Evolutionary conservation across 1,284 basidiomycete species (phyloP), one percentile per base, ranked within the genome.

Genomic region (Gymnopus androsaceus): DNA sequence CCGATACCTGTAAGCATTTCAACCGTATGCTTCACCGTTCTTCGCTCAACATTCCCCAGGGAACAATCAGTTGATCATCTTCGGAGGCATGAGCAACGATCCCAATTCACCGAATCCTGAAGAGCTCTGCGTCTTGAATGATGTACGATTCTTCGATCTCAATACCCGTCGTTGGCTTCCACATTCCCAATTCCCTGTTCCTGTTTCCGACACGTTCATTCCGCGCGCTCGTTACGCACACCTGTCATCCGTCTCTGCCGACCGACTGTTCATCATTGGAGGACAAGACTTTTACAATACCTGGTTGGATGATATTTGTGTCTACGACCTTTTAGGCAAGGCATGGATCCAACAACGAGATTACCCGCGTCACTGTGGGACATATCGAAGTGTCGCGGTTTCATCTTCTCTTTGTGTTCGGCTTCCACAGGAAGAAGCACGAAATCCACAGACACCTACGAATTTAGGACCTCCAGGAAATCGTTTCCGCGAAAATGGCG

Each of bases 261-360:
- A 90, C 67, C 81, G 87, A 37, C 81, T 98, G n/a, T 89, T 95
- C 70, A 83, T 98, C 65, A 93, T 96, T 52, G 95, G 95, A 8
- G 95, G 95, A 3, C 95, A 98, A 69, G 92, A 97, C 68, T 83
- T 92, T 61, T 85, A 83, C 59, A 95, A 94, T 67, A 87, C 91
- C 44, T 94, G 92, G 89, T 76, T 94, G n/a, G 92, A 95, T 69
- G 93, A 96, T 63, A 83, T 95, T 55, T 90, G 92, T 69, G 87
- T 94, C 9, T 94, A 88, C 61, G 92, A 97, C 69, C 79, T 98
- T 27, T 67, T 78, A 17, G 70, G 75, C 5, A 82, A 83, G 64
- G 75, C 80, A 1, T 97, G 95, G 94, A 80, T 92, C 0, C 85
- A 88, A 64, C 80, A 84, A 23, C 82, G 85, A 28, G 87, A 87